Evolutionary conservation across 106 monocot species (phyloP), one percentile per base, ranked within the genome.

Genomic region (Dioscorea alata): DNA sequence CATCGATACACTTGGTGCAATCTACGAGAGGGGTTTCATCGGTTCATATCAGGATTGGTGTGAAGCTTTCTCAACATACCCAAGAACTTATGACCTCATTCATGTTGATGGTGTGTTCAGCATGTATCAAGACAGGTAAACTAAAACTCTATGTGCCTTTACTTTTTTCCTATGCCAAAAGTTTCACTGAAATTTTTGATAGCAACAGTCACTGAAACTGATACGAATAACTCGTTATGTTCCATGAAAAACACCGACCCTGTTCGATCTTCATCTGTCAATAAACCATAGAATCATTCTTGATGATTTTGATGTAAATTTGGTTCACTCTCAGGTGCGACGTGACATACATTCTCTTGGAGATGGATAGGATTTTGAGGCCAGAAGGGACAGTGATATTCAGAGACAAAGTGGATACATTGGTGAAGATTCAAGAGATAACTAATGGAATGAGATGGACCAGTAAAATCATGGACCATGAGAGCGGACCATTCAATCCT

Each of bases 21-120:
- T 87, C 48, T 87, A 79, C 20, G 88, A 89, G 63, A 57, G 88
- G 18, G 88, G 88, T 10, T 82, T 89, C 49, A 85, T 89, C 23
- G 88, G 88, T 8, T 74, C 84, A 20, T 89, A 85, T 35, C 88
- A 89, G 23, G 85, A 89, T 59, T 89, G 88, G 88, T 89, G 88
- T 51, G 85, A 89, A 54, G 88, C 89, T 23, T 85, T 89, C 79
- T 85, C 85, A 8, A 89, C 89, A 0, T 89, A 89, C 59, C 89
- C 89, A n/a, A 85, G 89, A 63, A 85, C 89, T 23, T 85, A 89
- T 17, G 89, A 89, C 63, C 74, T 89, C 66, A 73, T 89, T 49
- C 89, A 89, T 65, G 89, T 81, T 22, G 74, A 73, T 56, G 54
- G 61, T 61, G 58, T 89, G 13, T 89, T 89, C 73, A 79, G 68